A percentile compares a stretch with the other conserved stretches of the same genome.
Evolutionary conservation across 1,284 basidiomycete genomes (phyloP).

Genomic region (Laetiporus sulphureus): DNA sequence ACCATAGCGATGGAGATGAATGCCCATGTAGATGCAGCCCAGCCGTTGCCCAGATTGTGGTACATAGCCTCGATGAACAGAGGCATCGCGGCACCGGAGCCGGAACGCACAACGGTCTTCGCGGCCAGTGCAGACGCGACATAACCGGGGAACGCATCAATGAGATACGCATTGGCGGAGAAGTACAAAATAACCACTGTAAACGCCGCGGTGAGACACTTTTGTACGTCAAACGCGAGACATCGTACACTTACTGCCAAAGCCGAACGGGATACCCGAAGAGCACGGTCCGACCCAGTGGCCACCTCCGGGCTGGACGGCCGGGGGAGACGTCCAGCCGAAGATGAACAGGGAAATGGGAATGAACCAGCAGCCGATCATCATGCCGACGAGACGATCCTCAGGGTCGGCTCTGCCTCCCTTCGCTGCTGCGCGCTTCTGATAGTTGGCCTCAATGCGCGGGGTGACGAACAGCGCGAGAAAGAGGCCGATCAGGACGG

Average conservation of each 20-base stretch:
- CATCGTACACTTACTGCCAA: conserved; percentile 27
- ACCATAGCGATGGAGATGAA: conserved; percentile 34
- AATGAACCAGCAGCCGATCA: conserved; percentile 45
- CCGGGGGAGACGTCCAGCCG: conserved; percentile 30
- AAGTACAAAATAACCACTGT: conserved; percentile 21
- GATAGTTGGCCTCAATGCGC: conserved; percentile 29
- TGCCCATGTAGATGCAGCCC: conserved; percentile 39
- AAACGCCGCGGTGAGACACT: too few species aligned
- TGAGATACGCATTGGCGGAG: conserved; percentile 43
- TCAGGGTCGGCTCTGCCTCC: conserved; percentile 42
- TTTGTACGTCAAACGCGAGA: too few species aligned
- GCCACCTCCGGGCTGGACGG: conserved; percentile 26
- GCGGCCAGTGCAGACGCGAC: conserved; percentile 69
- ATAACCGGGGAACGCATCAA: conserved; percentile 58
- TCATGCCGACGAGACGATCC: conserved; percentile 40
- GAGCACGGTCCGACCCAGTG: conserved; percentile 39
- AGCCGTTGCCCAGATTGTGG: conserved; percentile 41
- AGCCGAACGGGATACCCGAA: conserved; percentile 43
- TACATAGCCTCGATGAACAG: conserved; percentile 53
- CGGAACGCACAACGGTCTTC: conserved; percentile 63
- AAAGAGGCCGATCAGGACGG: conserved; percentile 60
- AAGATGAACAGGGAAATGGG: conserved; percentile 34
- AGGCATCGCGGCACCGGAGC: conserved; percentile 62
- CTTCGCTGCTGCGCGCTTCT: conserved; percentile 31
- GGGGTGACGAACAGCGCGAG: conserved; percentile 43